Base-by-base conservation (phyloP, 2,329 filamentous ascomycete species). In the Diaporthe citrichinensis region DNA sequence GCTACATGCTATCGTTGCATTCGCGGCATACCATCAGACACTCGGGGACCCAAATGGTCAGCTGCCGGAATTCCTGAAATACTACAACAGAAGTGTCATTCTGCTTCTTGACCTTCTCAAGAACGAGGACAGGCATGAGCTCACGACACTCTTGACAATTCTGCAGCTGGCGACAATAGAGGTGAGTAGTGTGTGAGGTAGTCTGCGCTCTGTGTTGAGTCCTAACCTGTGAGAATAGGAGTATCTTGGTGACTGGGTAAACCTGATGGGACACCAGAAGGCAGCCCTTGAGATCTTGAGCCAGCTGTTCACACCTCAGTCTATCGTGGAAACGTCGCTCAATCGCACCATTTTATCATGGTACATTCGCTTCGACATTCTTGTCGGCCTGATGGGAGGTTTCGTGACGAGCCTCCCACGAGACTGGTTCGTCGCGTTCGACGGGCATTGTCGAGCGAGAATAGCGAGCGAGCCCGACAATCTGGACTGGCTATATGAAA, bases 241-340 rank as follows among this genome's bases (percentile, higher is more conserved):
- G 85, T 97, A 95, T 80, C 89, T 98, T 61, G 97, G 97, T 17
- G 97, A 99, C 82, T 98, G 95, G 95, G 92, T 97, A 72, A 98
- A 97, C 80, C 88, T 98, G 23, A 93, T 97, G 84, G 94, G 95
- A 31, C 97, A 98, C 82, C 96, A 98, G 82, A 95, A 94, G 81
- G 97, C 96, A 15, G 97, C 97, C 0, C 91, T 94, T 81, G 92
- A 95, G 78, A 93, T 98, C 79, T 86, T 98, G 61, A 93, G 90
- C 1, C 91, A 93, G 58, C 86, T 98, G 0, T 96, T 95, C 81
- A 95, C 92, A 0, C 94, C 95, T 0, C 88, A 95, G 77, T 93
- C 92, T 0, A 91, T 94, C 58, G 92, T 93, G 86, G 87, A 94
- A 78, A 94, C 93, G 14, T 88, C 93, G 5, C 89, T 94, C 20